Evolutionary conservation across 1,284 basidiomycete genomes (phyloP).

Genomic region (Cutaneotrichosporon cavernicola): DNA sequence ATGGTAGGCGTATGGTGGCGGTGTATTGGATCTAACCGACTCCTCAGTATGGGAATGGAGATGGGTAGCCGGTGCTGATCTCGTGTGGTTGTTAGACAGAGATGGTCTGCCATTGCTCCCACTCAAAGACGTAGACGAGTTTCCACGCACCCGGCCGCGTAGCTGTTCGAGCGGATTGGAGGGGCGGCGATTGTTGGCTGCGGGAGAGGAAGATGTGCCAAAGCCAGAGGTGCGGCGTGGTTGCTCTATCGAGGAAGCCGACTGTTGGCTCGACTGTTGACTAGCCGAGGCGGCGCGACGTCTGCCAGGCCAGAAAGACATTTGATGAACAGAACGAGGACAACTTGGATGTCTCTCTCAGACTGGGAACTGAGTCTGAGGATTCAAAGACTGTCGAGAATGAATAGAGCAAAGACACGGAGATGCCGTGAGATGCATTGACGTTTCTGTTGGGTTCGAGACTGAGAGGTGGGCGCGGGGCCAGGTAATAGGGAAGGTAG

Average conservation of each 20-base stretch:
- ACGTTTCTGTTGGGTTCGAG: too few relatives aligned
- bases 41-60: background rate
- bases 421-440: too few relatives aligned
- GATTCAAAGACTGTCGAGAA: background rate
- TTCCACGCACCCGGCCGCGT: background rate
- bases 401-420: background rate
- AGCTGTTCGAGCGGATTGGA: slow-evolving; percentile 4
- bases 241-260: background rate
- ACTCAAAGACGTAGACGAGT: background rate
- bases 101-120: background rate
- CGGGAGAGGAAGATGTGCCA: slow-evolving; percentile 1
- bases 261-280: background rate
- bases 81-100: background rate
- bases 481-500: too few relatives aligned
- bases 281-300: background rate
- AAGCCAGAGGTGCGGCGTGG: slow-evolving; percentile 1
- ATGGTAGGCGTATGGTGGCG: slow-evolving; percentile 39
- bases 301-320: background rate
- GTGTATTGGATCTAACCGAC: slow-evolving; percentile 19
- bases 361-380: background rate
- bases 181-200: background rate
- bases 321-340: background rate
- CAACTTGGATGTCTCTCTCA: background rate
- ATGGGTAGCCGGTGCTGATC: slow-evolving; percentile 9
- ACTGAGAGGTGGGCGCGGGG: too few relatives aligned